Conservation (phyloP, 1,139 yeast species). For the Meyerozyma carpophila region DNA sequence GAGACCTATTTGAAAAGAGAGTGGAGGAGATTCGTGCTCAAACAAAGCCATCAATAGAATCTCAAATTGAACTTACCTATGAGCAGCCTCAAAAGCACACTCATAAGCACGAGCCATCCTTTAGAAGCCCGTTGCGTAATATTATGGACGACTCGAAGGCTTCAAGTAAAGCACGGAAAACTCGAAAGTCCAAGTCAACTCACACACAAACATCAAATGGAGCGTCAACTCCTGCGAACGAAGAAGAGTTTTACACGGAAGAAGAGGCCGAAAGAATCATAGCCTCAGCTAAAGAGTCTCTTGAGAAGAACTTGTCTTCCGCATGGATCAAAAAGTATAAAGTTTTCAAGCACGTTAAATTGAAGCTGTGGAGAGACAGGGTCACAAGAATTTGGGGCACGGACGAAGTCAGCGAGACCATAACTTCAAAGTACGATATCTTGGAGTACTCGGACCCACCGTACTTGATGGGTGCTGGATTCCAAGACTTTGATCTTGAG, state of each 20-base stretch:
- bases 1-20: slow-evolving; percentile 23
- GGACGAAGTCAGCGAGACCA: slow-evolving; percentile 25
- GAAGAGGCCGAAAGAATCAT: slow-evolving; percentile 26
- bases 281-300: slow-evolving; percentile 27
- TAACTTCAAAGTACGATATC: slow-evolving; percentile 31
- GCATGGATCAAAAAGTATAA: slow-evolving; percentile 59
- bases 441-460: slow-evolving; percentile 33
- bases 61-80: slow-evolving; percentile 8
- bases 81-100: neutral
- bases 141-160: neutral
- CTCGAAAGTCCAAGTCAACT: neutral
- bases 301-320: slow-evolving; percentile 47
- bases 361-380: slow-evolving; percentile 22
- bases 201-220: neutral
- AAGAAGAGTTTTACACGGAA: slow-evolving; percentile 6
- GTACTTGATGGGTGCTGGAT: slow-evolving; percentile 26
- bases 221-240: neutral
- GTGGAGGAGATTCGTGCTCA: slow-evolving; percentile 10
- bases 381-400: slow-evolving; percentile 30
- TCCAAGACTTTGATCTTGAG: slow-evolving; percentile 26
- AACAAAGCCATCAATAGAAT: slow-evolving; percentile 12
- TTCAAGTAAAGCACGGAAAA: neutral
- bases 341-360: slow-evolving; percentile 21
- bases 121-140: neutral
- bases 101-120: neutral